Conservation (phyloP, 176 grass and related monocot species). For the Bolboschoenus planiculmis region DNA sequence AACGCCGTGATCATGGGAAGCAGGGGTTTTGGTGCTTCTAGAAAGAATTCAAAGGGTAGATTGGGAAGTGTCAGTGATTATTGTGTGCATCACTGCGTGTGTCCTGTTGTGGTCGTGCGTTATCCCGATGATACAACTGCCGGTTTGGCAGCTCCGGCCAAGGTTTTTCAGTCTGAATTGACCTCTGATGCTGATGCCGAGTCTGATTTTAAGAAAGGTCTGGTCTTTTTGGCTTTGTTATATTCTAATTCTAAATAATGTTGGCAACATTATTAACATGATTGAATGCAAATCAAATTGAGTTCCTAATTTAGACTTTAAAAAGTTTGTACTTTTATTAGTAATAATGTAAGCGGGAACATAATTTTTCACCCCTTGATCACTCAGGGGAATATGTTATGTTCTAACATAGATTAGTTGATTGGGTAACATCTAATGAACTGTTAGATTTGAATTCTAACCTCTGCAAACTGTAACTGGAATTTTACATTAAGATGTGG, state of each 20-base stretch:
- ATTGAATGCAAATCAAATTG: not conserved
- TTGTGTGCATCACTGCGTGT: conserved; percentile 91
- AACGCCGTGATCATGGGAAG: conserved; percentile 95
- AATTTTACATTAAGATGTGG: not conserved
- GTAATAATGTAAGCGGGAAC: not conserved
- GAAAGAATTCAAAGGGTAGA: conserved; percentile 51
- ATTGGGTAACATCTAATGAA: not conserved
- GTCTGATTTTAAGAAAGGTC: conserved; percentile 4
- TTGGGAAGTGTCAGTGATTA: conserved; percentile 91
- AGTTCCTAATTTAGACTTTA: not conserved
- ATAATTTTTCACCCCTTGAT: not conserved
- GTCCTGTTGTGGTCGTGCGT: conserved; percentile 73
- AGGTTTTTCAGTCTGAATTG: not conserved
- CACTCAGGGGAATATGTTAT: not conserved
- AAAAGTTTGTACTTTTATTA: not conserved
- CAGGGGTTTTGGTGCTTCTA: conserved; percentile 70
- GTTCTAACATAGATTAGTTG: not conserved
- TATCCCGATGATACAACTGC: conserved; percentile 49
- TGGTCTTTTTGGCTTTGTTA: not conserved
- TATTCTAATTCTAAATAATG: not conserved
- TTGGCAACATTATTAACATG: not conserved
- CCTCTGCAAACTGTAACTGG: not conserved
- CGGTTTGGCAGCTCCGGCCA: not conserved
- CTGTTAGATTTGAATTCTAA: not conserved
- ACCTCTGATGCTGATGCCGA: not conserved